Evolutionary conservation across 2,329 filamentous ascomycete species (phyloP).

Genomic region (Aaosphaeria arxii): DNA sequence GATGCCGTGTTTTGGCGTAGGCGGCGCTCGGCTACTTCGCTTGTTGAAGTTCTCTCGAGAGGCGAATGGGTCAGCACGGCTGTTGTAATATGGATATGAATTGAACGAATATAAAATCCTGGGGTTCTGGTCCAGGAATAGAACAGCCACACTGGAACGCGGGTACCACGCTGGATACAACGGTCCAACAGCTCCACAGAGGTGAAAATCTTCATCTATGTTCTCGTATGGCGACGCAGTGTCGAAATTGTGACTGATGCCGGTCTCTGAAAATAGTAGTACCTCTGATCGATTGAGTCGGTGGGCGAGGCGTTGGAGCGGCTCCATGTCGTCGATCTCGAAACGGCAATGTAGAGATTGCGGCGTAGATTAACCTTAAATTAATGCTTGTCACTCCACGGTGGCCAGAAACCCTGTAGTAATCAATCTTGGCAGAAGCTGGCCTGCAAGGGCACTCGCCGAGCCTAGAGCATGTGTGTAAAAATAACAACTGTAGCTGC

Average conservation of each 20-base stretch:
- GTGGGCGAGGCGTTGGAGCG: conserved; percentile 15
- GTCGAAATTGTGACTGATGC: conserved; percentile 19
- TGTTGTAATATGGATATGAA: conserved; percentile 24
- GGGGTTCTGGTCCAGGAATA: conserved; percentile 28
- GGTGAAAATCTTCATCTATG: conserved; percentile 21
- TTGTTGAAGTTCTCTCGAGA: conserved; percentile 8
- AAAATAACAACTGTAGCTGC: conserved; percentile 22
- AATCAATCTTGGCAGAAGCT: conserved; percentile 26
- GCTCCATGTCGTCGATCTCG: conserved; percentile 32
- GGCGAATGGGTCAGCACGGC: conserved; percentile 15
- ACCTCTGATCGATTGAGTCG: conserved; percentile 10
- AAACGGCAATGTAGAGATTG: conserved; percentile 31
- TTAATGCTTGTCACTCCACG: conserved; percentile 38
- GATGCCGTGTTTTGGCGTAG: conserved; percentile 4
- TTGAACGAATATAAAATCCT: conserved; percentile 27
- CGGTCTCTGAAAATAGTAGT: conserved; percentile 26
- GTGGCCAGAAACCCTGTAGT: conserved; percentile 15
- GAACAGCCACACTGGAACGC: conserved; percentile 19
- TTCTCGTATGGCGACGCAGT: conserved; percentile 19
- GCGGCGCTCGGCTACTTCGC: conserved; percentile 10
- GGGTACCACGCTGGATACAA: conserved; percentile 8
- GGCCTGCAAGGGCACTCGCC: conserved; percentile 26
- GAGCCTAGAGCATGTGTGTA: conserved; percentile 16
- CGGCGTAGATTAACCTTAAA: conserved; percentile 39
- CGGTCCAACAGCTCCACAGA: conserved; percentile 11